Evolutionary conservation across 192 early-diverging fungal species (phyloP).

Genomic region (Spizellomyces punctatus): DNA sequence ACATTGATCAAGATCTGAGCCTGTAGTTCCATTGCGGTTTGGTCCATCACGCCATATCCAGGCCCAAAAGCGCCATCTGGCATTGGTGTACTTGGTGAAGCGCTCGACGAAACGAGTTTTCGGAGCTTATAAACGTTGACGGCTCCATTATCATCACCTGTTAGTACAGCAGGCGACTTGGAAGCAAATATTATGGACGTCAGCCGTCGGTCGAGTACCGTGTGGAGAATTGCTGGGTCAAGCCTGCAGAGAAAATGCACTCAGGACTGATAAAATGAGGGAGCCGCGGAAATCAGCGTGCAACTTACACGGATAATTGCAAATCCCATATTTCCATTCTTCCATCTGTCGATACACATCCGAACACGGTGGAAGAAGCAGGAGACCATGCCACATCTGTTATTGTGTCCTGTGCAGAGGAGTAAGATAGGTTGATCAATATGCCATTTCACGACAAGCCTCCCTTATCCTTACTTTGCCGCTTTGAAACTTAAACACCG

Average conservation of each 20-base stretch:
- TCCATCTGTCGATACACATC: slow-evolving; percentile 57
- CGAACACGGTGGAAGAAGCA: slow-evolving; percentile 54
- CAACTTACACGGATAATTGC: slow-evolving; percentile 55
- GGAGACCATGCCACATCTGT: slow-evolving; percentile 61
- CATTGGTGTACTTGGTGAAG: no score
- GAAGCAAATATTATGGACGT: slow-evolving; percentile 57
- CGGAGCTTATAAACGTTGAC: slow-evolving; percentile 59
- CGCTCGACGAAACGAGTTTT: slow-evolving; percentile 6
- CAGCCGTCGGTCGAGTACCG: slow-evolving; percentile 58
- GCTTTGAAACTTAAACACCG: slow-evolving; percentile 57
- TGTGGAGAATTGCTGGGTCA: slow-evolving; percentile 60
- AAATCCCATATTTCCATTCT: slow-evolving; percentile 67
- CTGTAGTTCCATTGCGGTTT: neutral
- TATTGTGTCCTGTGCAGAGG: slow-evolving; percentile 47
- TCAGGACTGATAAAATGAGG: neutral
- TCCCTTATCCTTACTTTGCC: slow-evolving; percentile 45
- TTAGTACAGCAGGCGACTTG: slow-evolving; percentile 49
- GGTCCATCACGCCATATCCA: no score
- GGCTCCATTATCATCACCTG: slow-evolving; percentile 62
- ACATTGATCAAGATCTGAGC: slow-evolving; percentile 3
- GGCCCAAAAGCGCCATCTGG: no score
- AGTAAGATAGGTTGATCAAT: neutral
- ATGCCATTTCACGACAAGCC: neutral
- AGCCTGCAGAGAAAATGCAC: slow-evolving; percentile 34
- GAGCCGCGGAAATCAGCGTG: neutral